Percentiles rank a stretch among this genome's conserved stretches.
phyloP scores from a whole-genome alignment of 2,329 filamentous ascomycete genomes.

The Knufia petricola region DNA sequence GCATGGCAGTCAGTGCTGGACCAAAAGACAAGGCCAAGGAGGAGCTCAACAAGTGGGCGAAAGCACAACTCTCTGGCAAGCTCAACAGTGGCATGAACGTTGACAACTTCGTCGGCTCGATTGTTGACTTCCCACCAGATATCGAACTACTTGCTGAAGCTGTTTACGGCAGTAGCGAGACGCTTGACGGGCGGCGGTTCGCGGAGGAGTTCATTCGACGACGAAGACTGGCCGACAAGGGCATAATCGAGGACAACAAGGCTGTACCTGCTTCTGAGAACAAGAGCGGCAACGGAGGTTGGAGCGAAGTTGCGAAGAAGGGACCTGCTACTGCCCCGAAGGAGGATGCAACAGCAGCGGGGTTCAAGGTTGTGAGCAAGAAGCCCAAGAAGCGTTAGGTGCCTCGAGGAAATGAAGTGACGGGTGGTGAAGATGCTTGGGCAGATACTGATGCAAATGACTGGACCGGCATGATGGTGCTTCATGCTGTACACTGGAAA shows the following conservation, averaged over 20 bases:
- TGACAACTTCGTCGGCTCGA: conserved; percentile 67
- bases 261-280: conserved; percentile 32
- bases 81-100: conserved; percentile 59
- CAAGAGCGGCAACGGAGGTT: conserved; percentile 56
- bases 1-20: conserved; percentile 20
- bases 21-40: conserved; percentile 60
- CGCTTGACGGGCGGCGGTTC: conserved; percentile 86
- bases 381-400: conserved; percentile 76
- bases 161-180: conserved; percentile 76
- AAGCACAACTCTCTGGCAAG: conserved; percentile 66
- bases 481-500: neutral
- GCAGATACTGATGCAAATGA: neutral
- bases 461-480: neutral
- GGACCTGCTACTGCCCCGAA: conserved; percentile 45
- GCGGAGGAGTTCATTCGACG: conserved; percentile 89
- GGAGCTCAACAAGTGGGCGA: conserved; percentile 90
- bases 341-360: conserved; percentile 40
- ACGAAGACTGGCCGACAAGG: conserved; percentile 87
- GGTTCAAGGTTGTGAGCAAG: conserved; percentile 85
- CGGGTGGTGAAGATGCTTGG: neutral
- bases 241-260: conserved; percentile 50
- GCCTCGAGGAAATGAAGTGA: neutral
- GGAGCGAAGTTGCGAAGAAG: conserved; percentile 98
- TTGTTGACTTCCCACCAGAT: conserved; percentile 68
- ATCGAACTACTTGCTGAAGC: conserved; percentile 77